Percentiles rank a stretch among this genome's conserved stretches.
phyloP scores from a whole-genome alignment of 1,139 yeast species.

The Lodderomyces pseudojiufengensis region DNA sequence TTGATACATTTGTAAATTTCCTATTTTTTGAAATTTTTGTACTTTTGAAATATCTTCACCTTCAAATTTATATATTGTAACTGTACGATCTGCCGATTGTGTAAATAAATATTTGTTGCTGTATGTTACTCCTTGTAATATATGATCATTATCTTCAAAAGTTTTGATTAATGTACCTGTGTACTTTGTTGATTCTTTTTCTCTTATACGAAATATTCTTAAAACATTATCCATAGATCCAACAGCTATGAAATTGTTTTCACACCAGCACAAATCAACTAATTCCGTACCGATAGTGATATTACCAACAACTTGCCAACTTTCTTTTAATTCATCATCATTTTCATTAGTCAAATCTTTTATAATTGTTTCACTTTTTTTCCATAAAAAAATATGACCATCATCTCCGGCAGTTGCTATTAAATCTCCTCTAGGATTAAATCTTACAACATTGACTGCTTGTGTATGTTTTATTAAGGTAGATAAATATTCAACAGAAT shows the following conservation, averaged over 20 bases:
- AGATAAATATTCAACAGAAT: slow-evolving; percentile 55
- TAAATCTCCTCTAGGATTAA: slow-evolving; percentile 60
- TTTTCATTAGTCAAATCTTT: slow-evolving; percentile 50
- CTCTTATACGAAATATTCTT: slow-evolving; percentile 48
- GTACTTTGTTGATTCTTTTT: slow-evolving; percentile 29
- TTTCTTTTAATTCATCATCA: slow-evolving; percentile 55
- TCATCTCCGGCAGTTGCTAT: slow-evolving; percentile 95
- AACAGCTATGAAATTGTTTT: slow-evolving; percentile 66
- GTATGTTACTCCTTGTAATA: slow-evolving; percentile 77
- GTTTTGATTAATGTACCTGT: slow-evolving; percentile 61
- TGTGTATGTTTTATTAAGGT: slow-evolving; percentile 86
- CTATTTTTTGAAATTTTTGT: slow-evolving; percentile 24
- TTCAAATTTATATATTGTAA: slow-evolving; percentile 50
- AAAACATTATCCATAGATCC: slow-evolving; percentile 91
- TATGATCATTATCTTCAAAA: slow-evolving; percentile 74
- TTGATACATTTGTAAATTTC: slow-evolving; percentile 48
- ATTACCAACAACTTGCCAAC: slow-evolving; percentile 49
- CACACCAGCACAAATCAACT: slow-evolving; percentile 16
- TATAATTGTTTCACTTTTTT: slow-evolving; percentile 47
- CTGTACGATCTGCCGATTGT: slow-evolving; percentile 85
- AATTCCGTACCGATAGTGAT: slow-evolving; percentile 35
- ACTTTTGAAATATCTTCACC: slow-evolving; percentile 6
- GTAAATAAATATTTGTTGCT: slow-evolving; percentile 54
- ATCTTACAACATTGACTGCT: slow-evolving; percentile 89
- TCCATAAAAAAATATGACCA: slow-evolving; percentile 84